Evolutionary conservation across 768 basidiomycete species (phyloP), one percentile per base, ranked within the genome.

Genomic region (Leccinum longicurvipes): DNA sequence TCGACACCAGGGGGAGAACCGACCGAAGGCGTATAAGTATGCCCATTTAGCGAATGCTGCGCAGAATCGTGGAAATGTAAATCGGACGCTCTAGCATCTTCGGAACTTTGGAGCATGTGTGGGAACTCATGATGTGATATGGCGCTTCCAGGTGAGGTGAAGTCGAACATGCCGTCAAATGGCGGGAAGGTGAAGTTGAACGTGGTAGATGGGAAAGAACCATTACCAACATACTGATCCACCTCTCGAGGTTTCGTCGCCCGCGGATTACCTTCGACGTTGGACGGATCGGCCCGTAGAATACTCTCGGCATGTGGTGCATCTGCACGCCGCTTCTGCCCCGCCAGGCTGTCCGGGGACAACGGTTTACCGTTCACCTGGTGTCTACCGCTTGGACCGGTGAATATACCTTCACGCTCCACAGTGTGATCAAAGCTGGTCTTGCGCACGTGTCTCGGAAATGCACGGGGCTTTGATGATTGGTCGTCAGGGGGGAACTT

Each of bases 371-470:
- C 87, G 67, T 91, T 88, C 60, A 90, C 85, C 69, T 91, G 88
- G 73, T 92, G 89, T 48, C 89, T 79, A 54, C 87, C 86, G 62
- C 79, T 80, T 48, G 83, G 72, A 41, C 81, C 82, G 28, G 76
- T 66, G 56, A 84, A 74, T 53, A 86, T 79, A 34, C 79, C 82
- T 58, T 87, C 84, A 60, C 81, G 82, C 34, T 82, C 80, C 39
- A 95, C 86, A 4, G 93, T 94, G 72, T 94, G 93, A 71, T 97
- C 93, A 70, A 94, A 96, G 72, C 91, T 93, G 46, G 93, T 92
- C 78, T 97, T 97, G 58, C 93, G 83, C 56, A 93, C 91, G 71
- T 89, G 88, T 57, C 87, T 82, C 51, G 93, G 91, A 68, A 93
- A 91, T 28, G 79, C 72, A 59, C 79, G 84, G 61, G 78, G 65